Conservation (phyloP, 352 stramenopile genomes). For the Peronosclerospora sorghi region DNA sequence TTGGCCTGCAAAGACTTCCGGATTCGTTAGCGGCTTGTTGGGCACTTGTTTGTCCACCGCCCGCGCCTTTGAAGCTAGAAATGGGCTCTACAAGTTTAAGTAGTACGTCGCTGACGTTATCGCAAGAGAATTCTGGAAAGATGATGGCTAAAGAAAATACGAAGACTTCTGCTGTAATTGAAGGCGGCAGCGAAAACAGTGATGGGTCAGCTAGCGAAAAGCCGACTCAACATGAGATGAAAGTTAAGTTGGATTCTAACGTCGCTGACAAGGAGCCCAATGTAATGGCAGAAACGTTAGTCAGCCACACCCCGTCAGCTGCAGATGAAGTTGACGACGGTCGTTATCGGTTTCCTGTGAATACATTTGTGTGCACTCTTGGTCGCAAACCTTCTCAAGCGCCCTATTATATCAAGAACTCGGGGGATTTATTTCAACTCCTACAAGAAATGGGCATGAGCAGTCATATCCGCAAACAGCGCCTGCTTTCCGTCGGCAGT, state of each 20-base stretch:
- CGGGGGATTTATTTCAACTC: slow-evolving; percentile 71
- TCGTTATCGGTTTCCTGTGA: slow-evolving; percentile 64
- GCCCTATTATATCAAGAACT: slow-evolving; percentile 84
- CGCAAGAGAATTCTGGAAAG: slow-evolving; percentile 3
- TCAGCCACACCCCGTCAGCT: slow-evolving; percentile 18
- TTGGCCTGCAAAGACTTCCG: slow-evolving; percentile 57
- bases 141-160: neutral
- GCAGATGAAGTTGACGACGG: slow-evolving; percentile 35
- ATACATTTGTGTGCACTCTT: slow-evolving; percentile 79
- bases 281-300: slow-evolving; percentile 1
- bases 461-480: slow-evolving; percentile 65
- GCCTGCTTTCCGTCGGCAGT: slow-evolving; percentile 46
- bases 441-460: slow-evolving; percentile 79
- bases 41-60: slow-evolving; percentile 63
- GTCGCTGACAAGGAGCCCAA: slow-evolving; percentile 7
- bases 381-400: slow-evolving; percentile 73
- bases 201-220: neutral
- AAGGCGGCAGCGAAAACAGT: neutral
- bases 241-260: slow-evolving; percentile 4
- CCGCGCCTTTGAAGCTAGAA: slow-evolving; percentile 47
- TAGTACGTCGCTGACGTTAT: neutral
- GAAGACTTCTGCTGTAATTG: neutral
- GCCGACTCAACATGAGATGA: slow-evolving; percentile 5
- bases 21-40: slow-evolving; percentile 66
- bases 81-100: slow-evolving; percentile 15